A percentile compares a stretch with the other conserved stretches of the same genome.
phyloP scores from a whole-genome alignment of 2,329 filamentous ascomycete genomes.

The Trichoderma sp. region DNA sequence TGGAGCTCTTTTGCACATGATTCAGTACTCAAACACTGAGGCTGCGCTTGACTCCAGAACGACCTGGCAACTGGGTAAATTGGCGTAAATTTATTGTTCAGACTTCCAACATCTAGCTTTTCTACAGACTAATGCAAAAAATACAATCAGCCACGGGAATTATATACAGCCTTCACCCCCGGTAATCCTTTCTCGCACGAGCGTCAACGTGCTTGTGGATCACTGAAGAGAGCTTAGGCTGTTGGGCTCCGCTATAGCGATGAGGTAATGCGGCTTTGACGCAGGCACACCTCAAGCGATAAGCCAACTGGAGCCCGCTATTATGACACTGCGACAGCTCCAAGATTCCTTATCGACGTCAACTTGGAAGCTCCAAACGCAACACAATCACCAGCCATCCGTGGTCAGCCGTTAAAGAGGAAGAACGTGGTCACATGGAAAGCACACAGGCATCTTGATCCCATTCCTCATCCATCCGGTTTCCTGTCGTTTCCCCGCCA shows the following conservation, averaged over 20 bases:
- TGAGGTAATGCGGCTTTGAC: conserved; percentile 8
- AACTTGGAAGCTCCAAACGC: background rate
- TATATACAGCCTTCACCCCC: background rate
- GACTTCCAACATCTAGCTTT: background rate
- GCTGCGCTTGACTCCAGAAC: background rate
- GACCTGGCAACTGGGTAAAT: background rate
- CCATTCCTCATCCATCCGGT: background rate
- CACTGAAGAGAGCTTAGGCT: background rate
- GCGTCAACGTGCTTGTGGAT: background rate
- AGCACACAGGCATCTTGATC: background rate
- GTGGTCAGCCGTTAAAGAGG: too few species aligned
- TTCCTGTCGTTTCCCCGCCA: background rate
- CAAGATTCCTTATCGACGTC: background rate
- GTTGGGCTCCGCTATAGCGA: background rate
- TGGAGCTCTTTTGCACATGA: background rate
- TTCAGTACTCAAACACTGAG: background rate
- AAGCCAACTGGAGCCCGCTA: background rate
- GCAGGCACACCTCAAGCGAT: background rate
- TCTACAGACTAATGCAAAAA: background rate
- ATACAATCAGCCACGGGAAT: background rate
- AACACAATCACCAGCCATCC: background rate
- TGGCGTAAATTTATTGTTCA: background rate
- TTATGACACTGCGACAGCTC: background rate
- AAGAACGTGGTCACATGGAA: background rate
- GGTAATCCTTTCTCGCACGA: background rate